Base-by-base conservation (phyloP, 768 basidiomycete genomes). In the Suillus hirtellus region DNA sequence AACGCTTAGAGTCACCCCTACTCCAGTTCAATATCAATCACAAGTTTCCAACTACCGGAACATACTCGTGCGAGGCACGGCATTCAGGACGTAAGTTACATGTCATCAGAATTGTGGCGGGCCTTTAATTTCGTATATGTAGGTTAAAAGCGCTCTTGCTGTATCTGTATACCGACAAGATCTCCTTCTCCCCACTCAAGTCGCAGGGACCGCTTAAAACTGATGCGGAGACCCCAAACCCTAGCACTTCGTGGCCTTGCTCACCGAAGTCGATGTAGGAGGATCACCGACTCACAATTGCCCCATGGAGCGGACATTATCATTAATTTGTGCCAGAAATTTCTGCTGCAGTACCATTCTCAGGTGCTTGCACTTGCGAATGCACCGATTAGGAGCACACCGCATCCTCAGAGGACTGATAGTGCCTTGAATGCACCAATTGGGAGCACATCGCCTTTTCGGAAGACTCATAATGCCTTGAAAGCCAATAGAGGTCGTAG, bases 221-320 rank as follows among this genome's bases (percentile, higher is more conserved):
- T 3, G 9, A 15, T 1, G 53, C 17, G 46, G 40, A 58, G 17
- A 64, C 49, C 5, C 27, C 15, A 1, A 52, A 47, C 15, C 21
- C 54, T 17, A 7, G 46, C 1, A 61, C 68, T 6, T 50, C 43
- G 10, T 62, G 66, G 6, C 55, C 38, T 17, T 80, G 79, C 52
- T 81, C 80, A 4, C 77, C 80, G 0, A 81, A 81, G 59, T 81
- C 79, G 0, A 81, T 81, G 76, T 81, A 65, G 6, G 42, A 62
- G 68, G 34, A 69, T 71, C 10, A 69, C 64, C 0, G 44, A 65
- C 19, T 64, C 63, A 40, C 65, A 64, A 8, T 37, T 73, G 7
- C 58, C 60, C 3, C 73, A 74, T 21, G 73, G 72, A 1, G 65
- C 71, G 0, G 63, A 68, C 1, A 67, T 74, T 46, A 55, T 74